Evolutionary conservation across 192 early-diverging fungal genomes (phyloP).

Genomic region (Backusella circina): DNA sequence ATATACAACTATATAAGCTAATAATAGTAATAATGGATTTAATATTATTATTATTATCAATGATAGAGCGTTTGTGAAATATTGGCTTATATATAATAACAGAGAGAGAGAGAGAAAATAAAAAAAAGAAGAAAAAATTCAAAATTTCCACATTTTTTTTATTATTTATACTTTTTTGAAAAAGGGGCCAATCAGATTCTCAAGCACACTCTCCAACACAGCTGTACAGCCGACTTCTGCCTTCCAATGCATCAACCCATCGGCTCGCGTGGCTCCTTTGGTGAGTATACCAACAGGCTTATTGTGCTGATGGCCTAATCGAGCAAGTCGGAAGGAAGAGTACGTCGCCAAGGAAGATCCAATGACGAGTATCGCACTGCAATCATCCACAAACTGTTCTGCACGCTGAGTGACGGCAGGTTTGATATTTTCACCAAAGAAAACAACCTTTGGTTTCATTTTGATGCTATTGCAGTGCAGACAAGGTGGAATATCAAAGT

Average conservation of each 20-base stretch:
- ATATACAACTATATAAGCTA: no score
- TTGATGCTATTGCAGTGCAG: slow-evolving; percentile 54
- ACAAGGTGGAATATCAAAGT: slow-evolving; percentile 76
- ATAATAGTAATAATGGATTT: background rate
- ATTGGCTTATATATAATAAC: no score
- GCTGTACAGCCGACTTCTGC: slow-evolving; percentile 40
- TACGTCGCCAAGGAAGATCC: slow-evolving; percentile 84
- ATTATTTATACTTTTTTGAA: background rate
- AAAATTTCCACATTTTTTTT: background rate
- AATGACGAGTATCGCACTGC: slow-evolving; percentile 66
- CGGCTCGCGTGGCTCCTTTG: slow-evolving; percentile 73
- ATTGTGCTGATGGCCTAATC: slow-evolving; percentile 54
- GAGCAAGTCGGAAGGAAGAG: slow-evolving; percentile 75
- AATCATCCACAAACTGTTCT: slow-evolving; percentile 54
- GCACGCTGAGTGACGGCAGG: slow-evolving; percentile 48
- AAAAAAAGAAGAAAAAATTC: background rate
- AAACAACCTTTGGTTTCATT: slow-evolving; percentile 78
- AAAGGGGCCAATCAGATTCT: background rate
- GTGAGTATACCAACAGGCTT: slow-evolving; percentile 69
- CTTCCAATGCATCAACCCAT: slow-evolving; percentile 48
- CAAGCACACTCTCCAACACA: slow-evolving; percentile 25
- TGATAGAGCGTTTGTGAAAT: background rate
- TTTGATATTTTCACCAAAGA: slow-evolving; percentile 87
- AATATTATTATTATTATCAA: background rate
- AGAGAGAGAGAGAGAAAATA: background rate